Conservation (phyloP, 1,284 basidiomycete genomes). For the Trametes sp. region DNA sequence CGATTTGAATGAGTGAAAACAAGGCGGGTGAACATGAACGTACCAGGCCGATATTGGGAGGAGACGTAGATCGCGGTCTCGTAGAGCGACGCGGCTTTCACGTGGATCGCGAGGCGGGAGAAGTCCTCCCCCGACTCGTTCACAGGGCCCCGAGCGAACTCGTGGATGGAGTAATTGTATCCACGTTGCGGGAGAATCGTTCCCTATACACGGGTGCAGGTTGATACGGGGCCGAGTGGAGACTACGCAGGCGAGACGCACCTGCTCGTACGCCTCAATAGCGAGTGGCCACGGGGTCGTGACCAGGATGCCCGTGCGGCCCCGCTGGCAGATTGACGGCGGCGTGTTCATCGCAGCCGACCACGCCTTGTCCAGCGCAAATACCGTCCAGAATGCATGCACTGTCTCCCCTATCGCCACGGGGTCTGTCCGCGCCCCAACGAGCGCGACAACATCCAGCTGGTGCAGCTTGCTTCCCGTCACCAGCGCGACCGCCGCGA, state of each 20-base stretch:
- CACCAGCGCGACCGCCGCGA: conserved; percentile 48
- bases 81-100: conserved; percentile 46
- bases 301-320: conserved; percentile 36
- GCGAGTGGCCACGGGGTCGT: conserved; percentile 51
- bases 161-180: conserved; percentile 25
- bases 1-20: neutral
- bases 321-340: conserved; percentile 38
- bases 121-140: conserved; percentile 33
- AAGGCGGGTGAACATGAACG: neutral
- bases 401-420: conserved; percentile 51
- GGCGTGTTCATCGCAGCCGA: conserved; percentile 46
- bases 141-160: conserved; percentile 24
- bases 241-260: conserved; percentile 14
- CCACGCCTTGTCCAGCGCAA: conserved; percentile 51
- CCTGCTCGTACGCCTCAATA: conserved; percentile 39
- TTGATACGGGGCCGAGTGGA: too few relatives aligned
- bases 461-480: conserved; percentile 47
- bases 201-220: conserved; percentile 17
- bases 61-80: conserved; percentile 41
- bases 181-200: conserved; percentile 15
- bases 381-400: conserved; percentile 53
- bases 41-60: conserved; percentile 24
- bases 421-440: conserved; percentile 18
- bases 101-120: conserved; percentile 40
- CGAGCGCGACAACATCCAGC: conserved; percentile 26